A percentile compares a stretch with the other conserved stretches of the same genome.
Evolutionary conservation across 23 red algal genomes (phyloP).

Genomic region (Agarophyton chilense): DNA sequence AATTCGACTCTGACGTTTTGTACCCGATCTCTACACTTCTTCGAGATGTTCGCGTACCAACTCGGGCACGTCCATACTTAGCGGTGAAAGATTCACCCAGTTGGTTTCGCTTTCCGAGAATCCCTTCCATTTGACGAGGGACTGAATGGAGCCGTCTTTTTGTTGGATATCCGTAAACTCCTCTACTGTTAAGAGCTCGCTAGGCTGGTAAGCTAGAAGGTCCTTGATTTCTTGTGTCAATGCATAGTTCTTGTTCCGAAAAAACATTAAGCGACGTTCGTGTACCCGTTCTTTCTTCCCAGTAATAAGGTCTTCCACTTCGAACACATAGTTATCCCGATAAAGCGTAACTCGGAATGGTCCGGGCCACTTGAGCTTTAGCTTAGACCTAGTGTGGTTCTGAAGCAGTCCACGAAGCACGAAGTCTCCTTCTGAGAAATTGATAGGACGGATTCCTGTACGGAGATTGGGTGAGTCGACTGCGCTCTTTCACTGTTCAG

Average conservation of each 20-base stretch:
- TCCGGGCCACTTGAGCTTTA: slow-evolving; percentile 4
- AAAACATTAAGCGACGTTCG: slow-evolving; percentile 20
- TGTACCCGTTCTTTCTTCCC: neutral
- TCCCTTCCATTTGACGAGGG: slow-evolving; percentile 28
- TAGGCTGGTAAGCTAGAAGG: slow-evolving; percentile 17
- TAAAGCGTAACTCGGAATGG: neutral
- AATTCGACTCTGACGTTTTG: slow-evolving; percentile 2
- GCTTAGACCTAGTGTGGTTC: neutral
- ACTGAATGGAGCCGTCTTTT: neutral
- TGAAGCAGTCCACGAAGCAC: neutral
- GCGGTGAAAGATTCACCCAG: slow-evolving; percentile 7
- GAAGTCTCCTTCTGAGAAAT: neutral
- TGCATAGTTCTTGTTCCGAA: slow-evolving; percentile 22
- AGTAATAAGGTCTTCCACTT: slow-evolving; percentile 22
- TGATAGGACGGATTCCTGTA: neutral
- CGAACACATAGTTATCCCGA: neutral
- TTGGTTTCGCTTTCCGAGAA: neutral
- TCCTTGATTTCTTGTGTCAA: slow-evolving; percentile 17
- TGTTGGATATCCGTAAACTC: slow-evolving; percentile 2
- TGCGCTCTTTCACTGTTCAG: neutral
- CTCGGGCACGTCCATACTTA: neutral
- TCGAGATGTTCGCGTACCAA: neutral
- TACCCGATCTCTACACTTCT: neutral
- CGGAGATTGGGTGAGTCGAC: slow-evolving; percentile 2
- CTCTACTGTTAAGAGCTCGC: neutral